Conservation (phyloP, 2,329 filamentous ascomycete species). For the Colletotrichum lupini region DNA sequence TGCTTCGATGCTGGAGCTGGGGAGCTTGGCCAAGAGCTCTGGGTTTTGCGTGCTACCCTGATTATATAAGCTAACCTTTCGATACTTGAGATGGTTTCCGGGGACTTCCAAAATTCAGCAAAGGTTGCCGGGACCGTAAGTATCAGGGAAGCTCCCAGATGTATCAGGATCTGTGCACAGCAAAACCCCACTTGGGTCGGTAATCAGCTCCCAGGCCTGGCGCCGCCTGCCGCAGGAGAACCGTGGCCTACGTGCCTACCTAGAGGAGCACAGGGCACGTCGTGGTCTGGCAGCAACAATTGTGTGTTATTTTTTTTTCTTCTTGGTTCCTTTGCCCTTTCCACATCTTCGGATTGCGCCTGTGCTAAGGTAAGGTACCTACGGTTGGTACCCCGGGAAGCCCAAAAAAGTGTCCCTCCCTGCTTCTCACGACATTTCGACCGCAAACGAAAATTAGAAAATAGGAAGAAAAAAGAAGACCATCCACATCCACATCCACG, state of each 20-base stretch:
- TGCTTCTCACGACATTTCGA: slow-evolving; percentile 19
- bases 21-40: slow-evolving; percentile 16
- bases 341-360: slow-evolving; percentile 19
- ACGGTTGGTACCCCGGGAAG: background rate
- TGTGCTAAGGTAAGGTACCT: background rate
- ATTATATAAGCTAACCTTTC: background rate
- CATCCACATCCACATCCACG: slow-evolving; percentile 14
- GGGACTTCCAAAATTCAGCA: background rate
- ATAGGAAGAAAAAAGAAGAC: slow-evolving; percentile 18
- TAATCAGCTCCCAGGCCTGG: slow-evolving; percentile 13
- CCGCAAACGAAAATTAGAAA: slow-evolving; percentile 21
- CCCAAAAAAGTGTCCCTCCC: slow-evolving; percentile 11
- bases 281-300: slow-evolving; percentile 24
- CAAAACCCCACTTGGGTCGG: slow-evolving; percentile 18
- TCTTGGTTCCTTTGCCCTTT: slow-evolving; percentile 13
- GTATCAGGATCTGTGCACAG: slow-evolving; percentile 15
- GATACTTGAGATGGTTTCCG: background rate
- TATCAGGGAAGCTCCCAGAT: slow-evolving; percentile 13
- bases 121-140: background rate
- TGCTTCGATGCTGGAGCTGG: slow-evolving; percentile 1
- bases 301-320: slow-evolving; percentile 26
- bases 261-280: slow-evolving; percentile 36
- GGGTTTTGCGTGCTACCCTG: slow-evolving; percentile 7
- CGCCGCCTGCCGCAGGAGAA: background rate
- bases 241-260: background rate